phyloP scores from a whole-genome alignment of 2,329 filamentous ascomycete genomes.

The Cryphonectria parasitica region DNA sequence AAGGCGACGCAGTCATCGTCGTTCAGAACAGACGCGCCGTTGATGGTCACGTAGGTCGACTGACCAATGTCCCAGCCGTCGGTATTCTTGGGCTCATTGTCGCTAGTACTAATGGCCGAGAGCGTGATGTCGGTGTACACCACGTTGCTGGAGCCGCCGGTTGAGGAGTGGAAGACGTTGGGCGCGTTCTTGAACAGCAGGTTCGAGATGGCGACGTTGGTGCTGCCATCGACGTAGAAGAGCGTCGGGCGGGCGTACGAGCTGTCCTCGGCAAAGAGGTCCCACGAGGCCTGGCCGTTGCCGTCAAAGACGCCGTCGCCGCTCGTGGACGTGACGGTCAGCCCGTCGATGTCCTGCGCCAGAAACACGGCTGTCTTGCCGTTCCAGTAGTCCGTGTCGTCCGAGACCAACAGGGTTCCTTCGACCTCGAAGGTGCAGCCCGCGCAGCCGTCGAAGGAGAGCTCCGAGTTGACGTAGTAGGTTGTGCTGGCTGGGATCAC shows the following conservation, averaged over 20 bases:
- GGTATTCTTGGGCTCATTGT: conserved; percentile 45
- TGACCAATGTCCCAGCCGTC: conserved; percentile 48
- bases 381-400: conserved; percentile 47
- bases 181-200: conserved; percentile 47
- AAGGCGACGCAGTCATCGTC: conserved; percentile 51
- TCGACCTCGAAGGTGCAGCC: conserved; percentile 52
- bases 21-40: conserved; percentile 43
- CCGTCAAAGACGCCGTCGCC: conserved; percentile 50
- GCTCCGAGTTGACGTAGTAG: conserved; percentile 47
- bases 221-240: conserved; percentile 43
- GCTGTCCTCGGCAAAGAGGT: conserved; percentile 44
- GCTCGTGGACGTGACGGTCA: conserved; percentile 45
- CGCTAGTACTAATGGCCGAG: conserved; percentile 43
- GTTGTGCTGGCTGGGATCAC: conserved; percentile 46
- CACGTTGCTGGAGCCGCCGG: conserved; percentile 41
- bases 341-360: conserved; percentile 42
- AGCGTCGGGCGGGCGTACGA: conserved; percentile 46
- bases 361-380: conserved; percentile 45
- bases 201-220: conserved; percentile 43
- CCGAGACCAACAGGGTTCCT: conserved; percentile 45
- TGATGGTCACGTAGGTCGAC: conserved; percentile 43
- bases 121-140: conserved; percentile 44
- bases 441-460: conserved; percentile 46
- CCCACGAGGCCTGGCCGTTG: conserved; percentile 48
- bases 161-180: conserved; percentile 48